Percentiles rank a stretch among this genome's conserved stretches.
Conservation (phyloP, 2,329 filamentous ascomycete genomes). For the Fusarium penzigii region DNA sequence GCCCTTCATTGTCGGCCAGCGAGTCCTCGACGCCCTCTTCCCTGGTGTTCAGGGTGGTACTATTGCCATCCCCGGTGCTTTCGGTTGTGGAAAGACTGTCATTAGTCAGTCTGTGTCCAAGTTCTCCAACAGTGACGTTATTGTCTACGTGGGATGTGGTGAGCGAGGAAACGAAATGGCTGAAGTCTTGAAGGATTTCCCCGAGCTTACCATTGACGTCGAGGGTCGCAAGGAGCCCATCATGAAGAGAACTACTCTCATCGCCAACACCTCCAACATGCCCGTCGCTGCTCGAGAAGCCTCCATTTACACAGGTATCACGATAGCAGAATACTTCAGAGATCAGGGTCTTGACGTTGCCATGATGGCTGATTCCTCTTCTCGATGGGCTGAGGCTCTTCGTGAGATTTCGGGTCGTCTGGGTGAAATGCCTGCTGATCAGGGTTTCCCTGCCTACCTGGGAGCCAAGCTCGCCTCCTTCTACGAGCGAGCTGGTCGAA, state of each 20-base stretch:
- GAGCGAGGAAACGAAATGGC: slow-evolving; percentile 99
- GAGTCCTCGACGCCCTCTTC: slow-evolving; percentile 94
- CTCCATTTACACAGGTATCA: slow-evolving; percentile 97
- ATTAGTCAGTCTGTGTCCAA: slow-evolving; percentile 98
- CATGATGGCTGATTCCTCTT: slow-evolving; percentile 99
- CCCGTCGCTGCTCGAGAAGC: slow-evolving; percentile 97
- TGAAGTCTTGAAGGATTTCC: slow-evolving; percentile 99
- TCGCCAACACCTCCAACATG: slow-evolving; percentile 99
- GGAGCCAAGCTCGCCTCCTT: slow-evolving; percentile 97
- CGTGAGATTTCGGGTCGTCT: slow-evolving; percentile 98
- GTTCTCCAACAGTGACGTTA: slow-evolving; percentile 99
- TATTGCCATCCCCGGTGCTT: slow-evolving; percentile 96
- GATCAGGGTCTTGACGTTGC: slow-evolving; percentile 97
- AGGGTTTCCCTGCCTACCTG: slow-evolving; percentile 98
- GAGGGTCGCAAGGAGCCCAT: slow-evolving; percentile 96
- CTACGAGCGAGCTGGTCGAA: slow-evolving; percentile 96
- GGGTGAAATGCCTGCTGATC: slow-evolving; percentile 99
- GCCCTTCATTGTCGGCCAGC: slow-evolving; percentile 94
- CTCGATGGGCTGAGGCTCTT: slow-evolving; percentile 96
- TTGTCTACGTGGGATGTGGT: slow-evolving; percentile 90
- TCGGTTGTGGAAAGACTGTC: slow-evolving; percentile 98
- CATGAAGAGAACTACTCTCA: slow-evolving; percentile 99
- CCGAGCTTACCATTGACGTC: slow-evolving; percentile 92
- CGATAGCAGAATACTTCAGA: slow-evolving; percentile 93
- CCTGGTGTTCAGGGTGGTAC: slow-evolving; percentile 96